Evolutionary conservation across 768 basidiomycete genomes (phyloP).

Genomic region (Xanthoconium purpureum): DNA sequence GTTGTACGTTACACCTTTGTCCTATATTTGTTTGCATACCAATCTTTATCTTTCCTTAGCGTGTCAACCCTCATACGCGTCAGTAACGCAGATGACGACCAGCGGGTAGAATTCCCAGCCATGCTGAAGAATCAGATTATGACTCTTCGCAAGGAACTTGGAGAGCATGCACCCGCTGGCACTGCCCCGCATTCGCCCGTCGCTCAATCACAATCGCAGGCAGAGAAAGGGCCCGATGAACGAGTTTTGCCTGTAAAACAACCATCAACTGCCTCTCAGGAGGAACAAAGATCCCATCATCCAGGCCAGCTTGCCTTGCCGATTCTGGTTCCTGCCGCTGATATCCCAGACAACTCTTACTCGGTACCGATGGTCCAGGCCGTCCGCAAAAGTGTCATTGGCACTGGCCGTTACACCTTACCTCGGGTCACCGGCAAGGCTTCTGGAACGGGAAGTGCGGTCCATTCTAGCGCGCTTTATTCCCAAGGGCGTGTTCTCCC

Average conservation of each 20-base stretch:
- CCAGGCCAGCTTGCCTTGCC: not conserved
- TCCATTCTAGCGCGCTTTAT: not conserved
- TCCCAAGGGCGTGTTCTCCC: constrained; percentile 11
- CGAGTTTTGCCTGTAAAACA: not conserved
- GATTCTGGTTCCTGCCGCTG: not conserved
- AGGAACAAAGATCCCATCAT: constrained; percentile 2
- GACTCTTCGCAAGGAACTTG: constrained; percentile 62
- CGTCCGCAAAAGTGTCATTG: not conserved
- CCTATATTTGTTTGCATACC: not conserved
- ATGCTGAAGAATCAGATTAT: constrained; percentile 59
- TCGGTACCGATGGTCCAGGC: not conserved
- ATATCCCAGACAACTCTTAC: not conserved
- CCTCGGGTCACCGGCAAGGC: not conserved
- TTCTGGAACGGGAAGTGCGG: not conserved
- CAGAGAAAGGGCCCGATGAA: not conserved
- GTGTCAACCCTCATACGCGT: constrained; percentile 71
- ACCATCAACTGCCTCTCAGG: not conserved
- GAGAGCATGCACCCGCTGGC: constrained; percentile 33
- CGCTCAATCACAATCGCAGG: not conserved
- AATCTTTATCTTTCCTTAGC: constrained; percentile 34
- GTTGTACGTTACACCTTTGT: constrained; percentile 53
- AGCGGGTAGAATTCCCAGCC: constrained; percentile 48
- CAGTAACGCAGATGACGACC: constrained; percentile 47
- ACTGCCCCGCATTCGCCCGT: not conserved
- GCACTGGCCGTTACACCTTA: not conserved